phyloP scores from a whole-genome alignment of 768 basidiomycete species.

The Rhizopogon vinicolor region DNA sequence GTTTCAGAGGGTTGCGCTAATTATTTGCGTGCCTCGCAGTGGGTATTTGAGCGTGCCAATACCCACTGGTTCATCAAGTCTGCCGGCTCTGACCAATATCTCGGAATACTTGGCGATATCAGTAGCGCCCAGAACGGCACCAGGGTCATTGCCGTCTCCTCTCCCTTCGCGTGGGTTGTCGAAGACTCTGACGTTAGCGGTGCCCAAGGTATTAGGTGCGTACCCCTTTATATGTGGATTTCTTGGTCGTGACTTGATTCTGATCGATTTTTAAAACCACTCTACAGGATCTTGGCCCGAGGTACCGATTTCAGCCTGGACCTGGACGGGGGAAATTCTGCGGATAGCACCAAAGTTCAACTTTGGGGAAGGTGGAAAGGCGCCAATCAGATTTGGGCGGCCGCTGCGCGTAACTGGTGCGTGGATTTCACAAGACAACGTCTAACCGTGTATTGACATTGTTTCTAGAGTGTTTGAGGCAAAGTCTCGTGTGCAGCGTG shows the following conservation, averaged over 20 bases:
- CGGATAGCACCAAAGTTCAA: constrained; percentile 39
- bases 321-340: constrained; percentile 39
- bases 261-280: not conserved
- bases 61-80: constrained; percentile 40
- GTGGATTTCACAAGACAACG: not conserved
- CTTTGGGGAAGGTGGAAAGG: constrained; percentile 48
- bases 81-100: constrained; percentile 33
- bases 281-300: constrained; percentile 40
- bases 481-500: too few relatives aligned
- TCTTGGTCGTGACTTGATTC: not conserved
- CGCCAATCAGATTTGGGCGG: constrained; percentile 50
- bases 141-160: constrained; percentile 31
- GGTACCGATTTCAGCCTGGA: constrained; percentile 42
- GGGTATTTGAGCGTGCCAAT: constrained; percentile 36
- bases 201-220: constrained; percentile 38
- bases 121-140: constrained; percentile 31
- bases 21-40: constrained; percentile 28
- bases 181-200: constrained; percentile 38
- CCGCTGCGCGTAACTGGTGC: constrained; percentile 11
- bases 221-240: not conserved
- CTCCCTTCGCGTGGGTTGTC: constrained; percentile 45
- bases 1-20: not conserved
- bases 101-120: constrained; percentile 28
- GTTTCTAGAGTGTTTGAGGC: not conserved
- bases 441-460: not conserved